Conservation (phyloP, 768 basidiomycete species). For the Naematelia aurantialba region DNA sequence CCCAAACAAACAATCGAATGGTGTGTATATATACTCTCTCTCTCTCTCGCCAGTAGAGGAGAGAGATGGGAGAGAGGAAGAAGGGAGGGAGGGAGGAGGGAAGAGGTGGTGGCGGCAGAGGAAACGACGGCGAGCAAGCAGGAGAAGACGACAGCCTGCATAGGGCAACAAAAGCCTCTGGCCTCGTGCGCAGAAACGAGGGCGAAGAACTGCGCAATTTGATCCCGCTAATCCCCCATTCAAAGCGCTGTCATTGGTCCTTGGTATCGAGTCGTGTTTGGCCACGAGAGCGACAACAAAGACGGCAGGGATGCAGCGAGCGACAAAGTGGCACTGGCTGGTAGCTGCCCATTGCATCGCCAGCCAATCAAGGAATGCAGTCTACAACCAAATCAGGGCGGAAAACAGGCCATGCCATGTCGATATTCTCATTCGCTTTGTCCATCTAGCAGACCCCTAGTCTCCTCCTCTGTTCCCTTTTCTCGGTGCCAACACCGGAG, state of each 20-base stretch:
- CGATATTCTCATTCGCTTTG: too few relatives aligned
- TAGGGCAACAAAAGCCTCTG: neutral
- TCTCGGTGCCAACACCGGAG: slow-evolving; percentile 19
- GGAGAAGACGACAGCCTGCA: neutral
- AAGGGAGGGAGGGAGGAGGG: neutral
- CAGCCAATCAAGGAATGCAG: too few relatives aligned
- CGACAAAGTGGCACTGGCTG: too few relatives aligned
- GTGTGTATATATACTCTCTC: too few relatives aligned
- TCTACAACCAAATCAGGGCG: too few relatives aligned
- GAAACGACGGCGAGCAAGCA: neutral
- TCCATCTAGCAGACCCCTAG: slow-evolving; percentile 27
- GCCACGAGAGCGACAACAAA: too few relatives aligned
- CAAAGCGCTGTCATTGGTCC: neutral
- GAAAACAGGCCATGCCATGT: too few relatives aligned
- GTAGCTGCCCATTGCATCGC: too few relatives aligned
- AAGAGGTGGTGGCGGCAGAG: neutral
- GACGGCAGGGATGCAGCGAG: too few relatives aligned
- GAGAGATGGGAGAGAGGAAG: neutral
- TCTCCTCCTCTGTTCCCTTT: slow-evolving; percentile 26
- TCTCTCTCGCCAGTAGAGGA: neutral
- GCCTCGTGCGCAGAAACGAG: too few relatives aligned
- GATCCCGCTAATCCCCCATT: neutral
- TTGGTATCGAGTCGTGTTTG: too few relatives aligned
- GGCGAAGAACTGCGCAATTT: neutral
- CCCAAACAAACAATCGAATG: too few relatives aligned